Conservation (phyloP, 1,284 basidiomycete genomes). For the Spongispora temasekensis region DNA sequence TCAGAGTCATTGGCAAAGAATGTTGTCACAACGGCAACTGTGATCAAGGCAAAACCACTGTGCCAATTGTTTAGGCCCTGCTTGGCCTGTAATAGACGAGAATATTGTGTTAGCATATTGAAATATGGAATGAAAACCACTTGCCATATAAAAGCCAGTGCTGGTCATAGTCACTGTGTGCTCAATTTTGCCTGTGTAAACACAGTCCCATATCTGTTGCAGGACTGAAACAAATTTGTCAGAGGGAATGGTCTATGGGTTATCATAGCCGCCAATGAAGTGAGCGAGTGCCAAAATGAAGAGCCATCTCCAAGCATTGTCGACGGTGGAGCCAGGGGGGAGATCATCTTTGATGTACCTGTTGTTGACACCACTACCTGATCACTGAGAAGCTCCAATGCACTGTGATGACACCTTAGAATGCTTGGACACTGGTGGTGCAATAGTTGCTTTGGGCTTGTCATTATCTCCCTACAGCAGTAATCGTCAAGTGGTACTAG, state of each 20-base stretch:
- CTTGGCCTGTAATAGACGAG: not conserved
- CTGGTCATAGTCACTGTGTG: not conserved
- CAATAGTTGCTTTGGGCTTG: not conserved
- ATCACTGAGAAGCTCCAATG: not conserved
- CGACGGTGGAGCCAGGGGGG: not conserved
- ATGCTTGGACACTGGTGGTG: not conserved
- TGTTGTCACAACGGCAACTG: not conserved
- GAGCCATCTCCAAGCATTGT: constrained; percentile 1
- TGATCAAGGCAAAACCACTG: not conserved
- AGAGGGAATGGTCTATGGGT: not conserved
- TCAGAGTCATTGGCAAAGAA: not conserved
- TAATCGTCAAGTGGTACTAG: not conserved
- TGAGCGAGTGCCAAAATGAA: constrained; percentile 6
- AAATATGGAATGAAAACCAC: not conserved
- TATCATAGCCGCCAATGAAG: not conserved
- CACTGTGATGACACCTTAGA: not conserved
- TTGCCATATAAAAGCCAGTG: not conserved
- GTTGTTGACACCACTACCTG: constrained; percentile 6
- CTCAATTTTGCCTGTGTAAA: constrained; percentile 6
- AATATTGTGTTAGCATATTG: not conserved
- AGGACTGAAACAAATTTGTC: not conserved
- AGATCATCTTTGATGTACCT: constrained; percentile 11
- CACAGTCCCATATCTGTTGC: constrained; percentile 8
- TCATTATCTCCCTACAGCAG: not conserved
- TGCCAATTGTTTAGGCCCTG: not conserved